Conservation (phyloP, 768 basidiomycete species). For the Pleurotus pulmonarius region DNA sequence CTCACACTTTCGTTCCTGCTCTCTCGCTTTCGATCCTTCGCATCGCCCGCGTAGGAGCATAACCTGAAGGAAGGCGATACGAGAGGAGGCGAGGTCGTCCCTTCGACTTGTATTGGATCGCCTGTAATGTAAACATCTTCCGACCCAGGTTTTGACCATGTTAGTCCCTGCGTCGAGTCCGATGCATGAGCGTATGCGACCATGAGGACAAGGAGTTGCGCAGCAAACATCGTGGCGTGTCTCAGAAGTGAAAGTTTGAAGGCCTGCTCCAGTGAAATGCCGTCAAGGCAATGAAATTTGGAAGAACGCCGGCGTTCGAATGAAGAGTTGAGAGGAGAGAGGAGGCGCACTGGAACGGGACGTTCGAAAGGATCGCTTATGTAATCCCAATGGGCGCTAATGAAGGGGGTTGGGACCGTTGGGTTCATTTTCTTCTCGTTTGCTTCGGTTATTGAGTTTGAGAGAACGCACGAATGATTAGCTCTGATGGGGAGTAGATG, state of each 20-base stretch:
- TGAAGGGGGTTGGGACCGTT: not conserved
- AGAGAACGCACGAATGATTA: not conserved
- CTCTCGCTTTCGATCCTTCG: conserved; percentile 5
- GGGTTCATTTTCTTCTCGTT: not conserved
- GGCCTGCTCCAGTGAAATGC: conserved; percentile 4
- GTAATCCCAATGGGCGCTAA: too few species aligned
- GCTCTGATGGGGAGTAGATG: conserved; percentile 57
- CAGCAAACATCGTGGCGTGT: not conserved
- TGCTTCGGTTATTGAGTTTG: not conserved
- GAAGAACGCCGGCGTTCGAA: conserved; percentile 7
- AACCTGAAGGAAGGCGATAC: conserved; percentile 30
- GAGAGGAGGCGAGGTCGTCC: conserved; percentile 20
- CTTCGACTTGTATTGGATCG: conserved; percentile 26
- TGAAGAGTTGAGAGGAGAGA: not conserved
- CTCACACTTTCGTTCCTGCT: not conserved
- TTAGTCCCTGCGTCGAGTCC: conserved; percentile 2
- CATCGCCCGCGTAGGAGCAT: conserved; percentile 14
- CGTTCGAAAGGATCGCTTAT: too few species aligned
- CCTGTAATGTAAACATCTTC: conserved; percentile 8
- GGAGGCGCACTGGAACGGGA: not conserved
- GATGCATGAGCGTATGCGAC: not conserved
- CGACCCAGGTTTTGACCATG: conserved; percentile 14
- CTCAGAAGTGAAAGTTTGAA: not conserved
- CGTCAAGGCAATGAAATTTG: not conserved
- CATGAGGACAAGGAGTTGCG: not conserved